Base-by-base conservation (phyloP, 2,329 filamentous ascomycete genomes). In the Hypoxylon sp. region DNA sequence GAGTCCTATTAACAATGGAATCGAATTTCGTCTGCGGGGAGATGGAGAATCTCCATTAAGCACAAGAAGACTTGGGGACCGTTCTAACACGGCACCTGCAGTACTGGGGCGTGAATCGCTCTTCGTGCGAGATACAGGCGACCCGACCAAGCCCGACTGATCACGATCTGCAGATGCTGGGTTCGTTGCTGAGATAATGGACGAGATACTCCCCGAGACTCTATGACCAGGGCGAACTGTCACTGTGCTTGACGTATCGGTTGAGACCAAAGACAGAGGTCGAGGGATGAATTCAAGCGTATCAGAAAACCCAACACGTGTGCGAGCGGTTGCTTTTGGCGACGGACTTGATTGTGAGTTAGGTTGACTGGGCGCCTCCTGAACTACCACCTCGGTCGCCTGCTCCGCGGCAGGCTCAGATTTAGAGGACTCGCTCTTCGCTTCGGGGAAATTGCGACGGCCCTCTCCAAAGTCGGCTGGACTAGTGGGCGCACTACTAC, bases 201-300 rank as follows among this genome's bases (percentile, higher is more conserved):
- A 97, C 3, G 92, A 94, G 50, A 96, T 89, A 78, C 92, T 97
- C 63, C 91, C 91, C 25, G 91, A 91, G 34, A 93, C 85, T 1
- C 90, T 93, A 77, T 95, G 93, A 4, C 89, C 88, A 2, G 86
- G 86, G 25, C 89, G 87, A 17, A 90, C 85, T 0, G 92, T 93
- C 59, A 89, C 82, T 2, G 91, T 96, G 75, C 90, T 94, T 49
- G 93, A 91, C 0, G 93, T 93, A 77, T 96, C 93, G 19, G 90
- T 94, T 1, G 93, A 97, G 13, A 97, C 89, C 19, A 94, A 84
- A 1, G 94, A 97, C 17, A 97, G 81, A 0, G 94, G 94, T 10
- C 93, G 88, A 4, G 91, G 91, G 73, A 94, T 94, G 69, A 92
- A 94, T 78, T 97, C 93, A 28, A 97, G 84, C 10, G 89, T 92